Conservation (phyloP, 2,329 filamentous ascomycete species). For the Cercospora sp. region DNA sequence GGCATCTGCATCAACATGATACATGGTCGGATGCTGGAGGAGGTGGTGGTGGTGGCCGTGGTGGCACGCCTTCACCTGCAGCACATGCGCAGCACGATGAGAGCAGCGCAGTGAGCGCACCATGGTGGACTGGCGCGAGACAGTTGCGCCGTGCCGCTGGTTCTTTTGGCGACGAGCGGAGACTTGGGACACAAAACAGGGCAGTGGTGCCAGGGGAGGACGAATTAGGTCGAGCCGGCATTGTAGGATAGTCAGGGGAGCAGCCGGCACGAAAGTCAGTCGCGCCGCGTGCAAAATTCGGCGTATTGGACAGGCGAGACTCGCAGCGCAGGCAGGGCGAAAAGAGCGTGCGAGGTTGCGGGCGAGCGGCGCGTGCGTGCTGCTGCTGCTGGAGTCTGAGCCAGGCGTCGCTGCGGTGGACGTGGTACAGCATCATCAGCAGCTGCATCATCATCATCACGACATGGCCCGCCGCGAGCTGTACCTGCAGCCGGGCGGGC, state of each 20-base stretch:
- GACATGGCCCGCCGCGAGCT: neutral
- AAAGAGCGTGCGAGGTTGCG: neutral
- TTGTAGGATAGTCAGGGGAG: slow-evolving; percentile 3
- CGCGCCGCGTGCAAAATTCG: neutral
- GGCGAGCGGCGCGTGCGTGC: neutral
- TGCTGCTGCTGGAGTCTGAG: neutral
- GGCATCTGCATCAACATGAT: neutral
- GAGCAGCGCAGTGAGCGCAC: neutral
- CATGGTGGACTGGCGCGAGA: neutral
- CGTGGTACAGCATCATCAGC: neutral
- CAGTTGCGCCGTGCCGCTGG: slow-evolving; percentile 1
- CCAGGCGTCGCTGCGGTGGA: neutral
- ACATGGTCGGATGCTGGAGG: neutral
- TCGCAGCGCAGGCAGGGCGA: neutral
- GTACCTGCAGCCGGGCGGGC: neutral
- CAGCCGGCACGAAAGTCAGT: neutral
- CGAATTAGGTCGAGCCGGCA: neutral
- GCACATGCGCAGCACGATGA: neutral
- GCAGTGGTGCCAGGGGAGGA: neutral
- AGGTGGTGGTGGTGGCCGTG: neutral
- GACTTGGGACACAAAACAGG: slow-evolving; percentile 1
- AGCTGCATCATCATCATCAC: neutral
- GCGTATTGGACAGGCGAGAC: neutral
- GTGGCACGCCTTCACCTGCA: neutral
- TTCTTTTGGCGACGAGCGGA: slow-evolving; percentile 1